phyloP scores from a whole-genome alignment of 306 rosid species.

The Potentilla sterilis region DNA sequence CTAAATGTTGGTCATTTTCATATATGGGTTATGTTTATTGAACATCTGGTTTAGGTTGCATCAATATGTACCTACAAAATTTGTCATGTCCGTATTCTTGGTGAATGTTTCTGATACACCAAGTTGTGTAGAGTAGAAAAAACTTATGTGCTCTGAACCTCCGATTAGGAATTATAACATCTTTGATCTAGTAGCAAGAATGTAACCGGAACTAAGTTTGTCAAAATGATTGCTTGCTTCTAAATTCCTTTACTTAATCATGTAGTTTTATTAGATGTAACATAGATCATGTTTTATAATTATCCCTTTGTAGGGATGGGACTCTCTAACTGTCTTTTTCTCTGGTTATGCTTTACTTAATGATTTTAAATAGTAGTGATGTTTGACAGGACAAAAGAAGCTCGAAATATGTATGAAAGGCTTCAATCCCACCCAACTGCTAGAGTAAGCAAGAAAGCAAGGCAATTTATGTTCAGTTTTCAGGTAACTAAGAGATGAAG shows the following conservation, averaged over 20 bases:
- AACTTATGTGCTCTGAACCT: neutral
- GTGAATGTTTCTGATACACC: neutral
- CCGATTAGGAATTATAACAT: neutral
- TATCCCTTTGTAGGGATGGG: neutral
- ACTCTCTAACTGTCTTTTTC: slow-evolving; percentile 2
- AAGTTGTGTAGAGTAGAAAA: neutral
- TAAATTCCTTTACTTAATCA: neutral
- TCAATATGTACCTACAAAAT: neutral
- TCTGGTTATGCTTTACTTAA: neutral
- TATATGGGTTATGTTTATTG: neutral
- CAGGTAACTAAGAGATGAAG: slow-evolving; percentile 50
- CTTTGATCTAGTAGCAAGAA: neutral
- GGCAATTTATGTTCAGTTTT: slow-evolving; percentile 73
- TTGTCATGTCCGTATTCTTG: neutral
- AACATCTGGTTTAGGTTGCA: neutral
- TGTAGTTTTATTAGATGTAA: neutral
- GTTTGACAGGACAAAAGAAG: slow-evolving; percentile 65
- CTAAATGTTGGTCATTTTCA: neutral
- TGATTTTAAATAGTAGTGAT: neutral
- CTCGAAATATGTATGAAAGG: slow-evolving; percentile 77
- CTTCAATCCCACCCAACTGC: slow-evolving; percentile 75
- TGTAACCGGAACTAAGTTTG: neutral
- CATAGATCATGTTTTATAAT: neutral
- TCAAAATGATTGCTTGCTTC: neutral
- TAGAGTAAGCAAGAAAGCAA: slow-evolving; percentile 76